Evolutionary conservation across 2,329 filamentous ascomycete species (phyloP), one percentile per base, ranked within the genome.

Genomic region (Cercospora janseana): DNA sequence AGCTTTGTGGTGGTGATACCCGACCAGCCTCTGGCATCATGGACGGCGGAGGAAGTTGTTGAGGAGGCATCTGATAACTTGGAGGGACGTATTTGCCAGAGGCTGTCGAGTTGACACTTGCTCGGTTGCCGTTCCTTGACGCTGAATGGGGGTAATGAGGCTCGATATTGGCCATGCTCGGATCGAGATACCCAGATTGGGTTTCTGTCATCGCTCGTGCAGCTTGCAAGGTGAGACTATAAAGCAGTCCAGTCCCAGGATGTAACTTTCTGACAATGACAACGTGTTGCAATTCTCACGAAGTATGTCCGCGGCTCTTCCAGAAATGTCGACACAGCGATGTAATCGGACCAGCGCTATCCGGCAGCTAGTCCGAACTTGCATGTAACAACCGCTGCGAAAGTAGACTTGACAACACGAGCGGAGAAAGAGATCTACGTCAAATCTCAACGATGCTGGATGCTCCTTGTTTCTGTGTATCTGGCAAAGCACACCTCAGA

Each of bases 51-150:
- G 18, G 42, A 23, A 29, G 13, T 9, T 38, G 16, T 23, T 48
- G 45, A 20, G 24, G 20, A 13, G 23, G 26, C 40, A 31, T 20
- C 8, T 42, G 37, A 21, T 47, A 47, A 8, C 20, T 37, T 23
- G 37, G 27, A 18, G 49, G 49, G 10, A 52, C 7, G 18, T 52
- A 52, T 52, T 15, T 52, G 29, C 43, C 45, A 35, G 49, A 52
- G 2, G 43, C 49, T 16, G 44, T 34, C 20, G 43, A 52, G 38
- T 44, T 52, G 28, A 37, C 49, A 9, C 49, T 24, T 40, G 49
- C 37, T 9, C 49, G 37, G 15, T 29, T 35, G n/a, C 16, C 26
- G 20, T n/a, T n/a, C n/a, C n/a, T n/a, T n/a, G 24, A 18, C 9
- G 28, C 16, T 37, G 44, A 32, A 31, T 24, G 45, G 20, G 45